Percentiles rank a stretch among this genome's conserved stretches.
Evolutionary conservation across 345 rosid species (phyloP).

Genomic region (Pistacia integerrima): DNA sequence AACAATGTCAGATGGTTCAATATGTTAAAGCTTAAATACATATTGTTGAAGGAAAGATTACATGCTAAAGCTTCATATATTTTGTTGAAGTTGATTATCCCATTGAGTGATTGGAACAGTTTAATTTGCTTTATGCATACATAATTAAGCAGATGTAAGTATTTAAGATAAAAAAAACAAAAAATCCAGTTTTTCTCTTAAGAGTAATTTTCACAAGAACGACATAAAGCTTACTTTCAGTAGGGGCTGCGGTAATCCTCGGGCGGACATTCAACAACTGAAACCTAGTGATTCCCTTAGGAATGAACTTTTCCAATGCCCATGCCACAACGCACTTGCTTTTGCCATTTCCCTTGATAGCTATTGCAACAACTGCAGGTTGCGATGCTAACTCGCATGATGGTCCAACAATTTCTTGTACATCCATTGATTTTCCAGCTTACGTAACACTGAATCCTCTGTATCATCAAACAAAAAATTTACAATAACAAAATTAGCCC

Average conservation of each 20-base stretch:
- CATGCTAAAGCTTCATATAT: too few species aligned
- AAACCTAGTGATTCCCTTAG: slow-evolving; percentile 52
- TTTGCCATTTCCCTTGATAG: slow-evolving; percentile 64
- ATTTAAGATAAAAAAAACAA: neutral
- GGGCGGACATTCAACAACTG: slow-evolving; percentile 73
- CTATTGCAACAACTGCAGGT: slow-evolving; percentile 52
- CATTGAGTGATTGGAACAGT: too few species aligned
- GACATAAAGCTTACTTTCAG: slow-evolving; percentile 64
- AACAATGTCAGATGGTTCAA: neutral
- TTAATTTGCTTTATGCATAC: too few species aligned
- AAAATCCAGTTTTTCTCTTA: neutral
- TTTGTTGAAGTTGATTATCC: too few species aligned
- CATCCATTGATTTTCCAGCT: slow-evolving; percentile 36
- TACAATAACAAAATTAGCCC: neutral
- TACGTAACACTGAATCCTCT: neutral
- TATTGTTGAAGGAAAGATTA: too few species aligned
- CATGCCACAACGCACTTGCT: slow-evolving; percentile 56
- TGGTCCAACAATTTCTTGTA: slow-evolving; percentile 31
- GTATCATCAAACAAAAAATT: slow-evolving; percentile 1
- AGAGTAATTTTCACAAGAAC: neutral
- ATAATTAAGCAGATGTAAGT: neutral
- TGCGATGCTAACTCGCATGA: slow-evolving; percentile 30
- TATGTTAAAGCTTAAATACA: too few species aligned
- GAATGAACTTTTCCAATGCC: slow-evolving; percentile 59
- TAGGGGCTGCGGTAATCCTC: slow-evolving; percentile 60